Base-by-base conservation (phyloP, 805 yeast genomes). In the Saturnispora zaruensis region DNA sequence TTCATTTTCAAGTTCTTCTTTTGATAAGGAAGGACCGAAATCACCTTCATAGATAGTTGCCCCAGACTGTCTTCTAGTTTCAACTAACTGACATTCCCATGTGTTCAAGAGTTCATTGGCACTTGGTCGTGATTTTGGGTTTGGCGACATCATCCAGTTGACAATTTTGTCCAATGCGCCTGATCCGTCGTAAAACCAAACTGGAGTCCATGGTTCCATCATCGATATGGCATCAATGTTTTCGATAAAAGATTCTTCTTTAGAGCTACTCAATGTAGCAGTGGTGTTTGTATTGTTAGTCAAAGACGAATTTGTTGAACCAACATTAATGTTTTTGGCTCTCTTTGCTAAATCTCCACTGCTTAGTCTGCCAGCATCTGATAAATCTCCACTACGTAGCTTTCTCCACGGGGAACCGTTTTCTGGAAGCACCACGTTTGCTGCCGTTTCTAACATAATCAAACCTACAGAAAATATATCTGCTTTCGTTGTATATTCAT, bases 321-420 rank as follows among this genome's bases (percentile, higher is more conserved):
- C 11, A n/a, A 25, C 28, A 36, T 25, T 26, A 16, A 25, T 34
- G 32, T 14, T 33, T n/a, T 37, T 34, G 11, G 20, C 34, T 21
- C 34, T 55, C 13, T 56, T 67, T 4, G 69, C 69, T 30, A 84
- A 67, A 55, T 85, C 91, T 21, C 83, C 82, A 2, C 87, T 81
- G 42, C 88, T 81, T 52, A 90, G 71, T 57, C 81, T 78, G 1
- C 98, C 97, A 0, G 98, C 97, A 65, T 93, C 99, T 16, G 95
- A 82, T 55, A 93, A 72, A 65, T 93, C 99, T 0, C 98, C 99
- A 40, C 96, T 86, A 56, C 99, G 75, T 53, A 93, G 70, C 65
- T 90, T 89, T 57, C 95, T 95, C 99, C 99, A 93, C 28, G 95
- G 90, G 13, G 87, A 77, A 5, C 99, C 99, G 63, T 93, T 90